Percentiles rank a stretch among this genome's conserved stretches.
Conservation (phyloP, 176 grass and related monocot species). For the Poa annua region DNA sequence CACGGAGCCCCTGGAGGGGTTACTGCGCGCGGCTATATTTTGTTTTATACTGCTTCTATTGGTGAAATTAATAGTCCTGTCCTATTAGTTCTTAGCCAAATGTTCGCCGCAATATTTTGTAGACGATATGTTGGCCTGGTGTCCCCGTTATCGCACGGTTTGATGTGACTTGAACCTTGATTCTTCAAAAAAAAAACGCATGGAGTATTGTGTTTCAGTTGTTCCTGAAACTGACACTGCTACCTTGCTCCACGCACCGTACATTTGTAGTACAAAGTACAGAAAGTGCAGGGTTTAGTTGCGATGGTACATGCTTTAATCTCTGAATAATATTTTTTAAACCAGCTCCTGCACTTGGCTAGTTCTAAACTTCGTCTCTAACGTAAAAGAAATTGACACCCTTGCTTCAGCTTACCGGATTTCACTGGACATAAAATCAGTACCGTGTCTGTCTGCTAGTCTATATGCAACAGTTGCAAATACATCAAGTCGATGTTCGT, state of each 20-base stretch:
- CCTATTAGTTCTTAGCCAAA: background rate
- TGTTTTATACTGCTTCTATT: background rate
- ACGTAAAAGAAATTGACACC: background rate
- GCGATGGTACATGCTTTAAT: background rate
- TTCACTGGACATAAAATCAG: background rate
- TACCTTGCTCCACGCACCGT: background rate
- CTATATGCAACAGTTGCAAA: background rate
- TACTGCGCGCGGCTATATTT: background rate
- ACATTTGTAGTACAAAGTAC: background rate
- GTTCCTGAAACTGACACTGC: background rate
- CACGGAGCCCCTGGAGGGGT: background rate
- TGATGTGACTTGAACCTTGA: background rate
- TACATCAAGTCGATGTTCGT: background rate
- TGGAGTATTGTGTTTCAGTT: background rate
- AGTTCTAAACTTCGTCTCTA: background rate
- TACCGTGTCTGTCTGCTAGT: background rate
- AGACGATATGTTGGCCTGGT: background rate
- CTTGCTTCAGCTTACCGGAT: background rate
- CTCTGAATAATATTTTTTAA: background rate
- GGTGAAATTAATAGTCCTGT: background rate
- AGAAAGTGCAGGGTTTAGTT: conserved; percentile 1
- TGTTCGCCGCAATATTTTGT: background rate
- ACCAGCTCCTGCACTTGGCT: background rate
- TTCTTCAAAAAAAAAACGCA: background rate
- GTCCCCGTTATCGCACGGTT: background rate